Percentiles rank a stretch among this genome's conserved stretches.
Evolutionary conservation across 768 basidiomycete species (phyloP).

Genomic region (Arthromyces matolae): DNA sequence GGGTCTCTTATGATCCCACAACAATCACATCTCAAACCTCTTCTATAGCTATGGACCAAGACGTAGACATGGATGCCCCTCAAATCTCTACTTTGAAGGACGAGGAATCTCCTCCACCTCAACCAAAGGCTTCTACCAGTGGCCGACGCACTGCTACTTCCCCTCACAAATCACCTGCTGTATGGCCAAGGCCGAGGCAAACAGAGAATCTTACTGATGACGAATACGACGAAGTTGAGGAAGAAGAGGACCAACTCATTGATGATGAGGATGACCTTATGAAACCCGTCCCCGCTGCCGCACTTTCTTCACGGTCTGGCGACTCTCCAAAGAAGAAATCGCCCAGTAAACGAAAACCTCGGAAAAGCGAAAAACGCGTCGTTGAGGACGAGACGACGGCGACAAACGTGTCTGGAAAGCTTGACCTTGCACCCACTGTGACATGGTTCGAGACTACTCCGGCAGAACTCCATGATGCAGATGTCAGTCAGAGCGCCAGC

Average conservation of each 20-base stretch:
- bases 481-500: conserved; percentile 13
- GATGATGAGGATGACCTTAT: conserved; percentile 47
- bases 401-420: conserved; percentile 31
- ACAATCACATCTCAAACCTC: conserved; percentile 22
- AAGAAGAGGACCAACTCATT: conserved; percentile 77
- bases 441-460: conserved; percentile 40
- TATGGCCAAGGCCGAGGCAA: conserved; percentile 19
- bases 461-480: conserved; percentile 32
- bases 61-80: conserved; percentile 73
- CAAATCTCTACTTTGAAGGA: conserved; percentile 77
- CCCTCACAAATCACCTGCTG: conserved; percentile 13
- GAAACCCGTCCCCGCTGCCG: conserved; percentile 29
- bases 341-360: conserved; percentile 47
- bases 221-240: conserved; percentile 61
- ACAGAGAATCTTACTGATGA: conserved; percentile 38
- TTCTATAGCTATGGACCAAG: conserved; percentile 45
- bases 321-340: conserved; percentile 49
- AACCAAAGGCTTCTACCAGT: conserved; percentile 29
- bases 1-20: conserved; percentile 53
- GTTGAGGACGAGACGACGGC: conserved; percentile 45
- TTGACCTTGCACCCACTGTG: conserved; percentile 36
- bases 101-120: conserved; percentile 67
- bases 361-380: conserved; percentile 47
- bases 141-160: conserved; percentile 14
- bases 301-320: conserved; percentile 24